Evolutionary conservation across 352 stramenopile genomes (phyloP).

Genomic region (Pythium aquatile): DNA sequence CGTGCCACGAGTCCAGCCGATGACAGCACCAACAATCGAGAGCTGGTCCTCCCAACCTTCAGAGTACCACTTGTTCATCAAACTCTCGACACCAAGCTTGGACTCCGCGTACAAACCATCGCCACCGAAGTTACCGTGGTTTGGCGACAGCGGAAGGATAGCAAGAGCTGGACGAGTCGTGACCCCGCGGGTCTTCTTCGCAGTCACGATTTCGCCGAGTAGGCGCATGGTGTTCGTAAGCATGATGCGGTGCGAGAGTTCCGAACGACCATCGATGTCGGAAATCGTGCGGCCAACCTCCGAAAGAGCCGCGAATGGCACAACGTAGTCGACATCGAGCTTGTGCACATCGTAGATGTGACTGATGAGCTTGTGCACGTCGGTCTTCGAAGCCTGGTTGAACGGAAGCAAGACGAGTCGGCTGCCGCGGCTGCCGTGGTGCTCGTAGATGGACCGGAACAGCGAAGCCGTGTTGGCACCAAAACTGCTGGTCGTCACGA

Average conservation of each 20-base stretch:
- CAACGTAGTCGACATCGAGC: slow-evolving; percentile 83
- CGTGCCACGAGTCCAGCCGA: slow-evolving; percentile 86
- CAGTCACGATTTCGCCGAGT: slow-evolving; percentile 70
- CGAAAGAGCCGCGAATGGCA: slow-evolving; percentile 85
- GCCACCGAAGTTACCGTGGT: slow-evolving; percentile 85
- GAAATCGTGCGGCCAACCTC: slow-evolving; percentile 76
- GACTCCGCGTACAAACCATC: slow-evolving; percentile 89
- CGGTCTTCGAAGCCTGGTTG: slow-evolving; percentile 82
- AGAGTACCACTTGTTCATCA: slow-evolving; percentile 86
- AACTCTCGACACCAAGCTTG: slow-evolving; percentile 83
- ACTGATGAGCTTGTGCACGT: slow-evolving; percentile 63
- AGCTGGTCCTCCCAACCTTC: slow-evolving; percentile 87
- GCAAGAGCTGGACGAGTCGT: slow-evolving; percentile 71
- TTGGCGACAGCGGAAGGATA: slow-evolving; percentile 81
- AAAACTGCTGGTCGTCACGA: slow-evolving; percentile 85
- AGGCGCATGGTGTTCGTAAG: slow-evolving; percentile 85
- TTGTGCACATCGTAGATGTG: slow-evolving; percentile 85
- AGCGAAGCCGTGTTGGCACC: slow-evolving; percentile 43
- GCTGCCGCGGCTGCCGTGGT: slow-evolving; percentile 77
- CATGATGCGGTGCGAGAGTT: slow-evolving; percentile 87
- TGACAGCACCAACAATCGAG: slow-evolving; percentile 79
- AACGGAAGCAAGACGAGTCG: slow-evolving; percentile 80
- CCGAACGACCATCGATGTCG: slow-evolving; percentile 74
- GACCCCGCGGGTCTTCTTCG: slow-evolving; percentile 73
- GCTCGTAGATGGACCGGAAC: slow-evolving; percentile 85